Base-by-base conservation (phyloP, 2,329 filamentous ascomycete species). In the Monilinia vaccinii-corymbosi region DNA sequence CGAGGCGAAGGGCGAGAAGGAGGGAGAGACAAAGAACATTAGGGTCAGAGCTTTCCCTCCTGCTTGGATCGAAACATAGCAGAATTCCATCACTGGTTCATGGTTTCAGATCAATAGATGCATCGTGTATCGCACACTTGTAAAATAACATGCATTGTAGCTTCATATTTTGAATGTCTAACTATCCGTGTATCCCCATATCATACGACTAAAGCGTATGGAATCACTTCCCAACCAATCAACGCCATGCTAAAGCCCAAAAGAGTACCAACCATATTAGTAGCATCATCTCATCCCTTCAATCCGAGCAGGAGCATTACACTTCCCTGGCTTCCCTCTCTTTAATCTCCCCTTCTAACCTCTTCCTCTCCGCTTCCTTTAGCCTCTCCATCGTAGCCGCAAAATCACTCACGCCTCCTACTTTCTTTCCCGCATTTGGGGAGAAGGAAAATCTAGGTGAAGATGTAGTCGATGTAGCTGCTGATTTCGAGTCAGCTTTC, bases 21-120 rank as follows among this genome's bases (percentile, higher is more conserved):
- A 75, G 49, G 72, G 59, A 2, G 68, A 69, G 38, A 67, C 70
- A 11, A 72, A 74, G 48, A 77, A 78, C 48, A 76, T 83, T 18
- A 82, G 79, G 66, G 69, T 91, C 40, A 91, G 88, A 76, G 90
- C 93, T 0, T 88, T 96, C 73, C 85, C 97, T 67, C 91, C 92
- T 0, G 78, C 84, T 45, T 97, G 93, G 93, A 69, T 70, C 63
- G 60, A 65, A 28, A 56, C 32, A 34, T 56, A 48, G 21, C 28
- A 49, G 53, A 36, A 28, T 28, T 8, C 8, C 28, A 52, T 16
- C 5, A 40, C n/a, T 25, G 32, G n/a, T 38, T 38, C 2, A 18
- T 28, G 16, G 25, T n/a, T 47, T 36, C 11, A 14, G 21, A 31
- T 36, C 34, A 25, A 51, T 9, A 51, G 2, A 51, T 23, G 11